A percentile compares a stretch with the other conserved stretches of the same genome.
Evolutionary conservation across 495 filamentous ascomycete species (phyloP).

Genomic region (Neurospora sp.): DNA sequence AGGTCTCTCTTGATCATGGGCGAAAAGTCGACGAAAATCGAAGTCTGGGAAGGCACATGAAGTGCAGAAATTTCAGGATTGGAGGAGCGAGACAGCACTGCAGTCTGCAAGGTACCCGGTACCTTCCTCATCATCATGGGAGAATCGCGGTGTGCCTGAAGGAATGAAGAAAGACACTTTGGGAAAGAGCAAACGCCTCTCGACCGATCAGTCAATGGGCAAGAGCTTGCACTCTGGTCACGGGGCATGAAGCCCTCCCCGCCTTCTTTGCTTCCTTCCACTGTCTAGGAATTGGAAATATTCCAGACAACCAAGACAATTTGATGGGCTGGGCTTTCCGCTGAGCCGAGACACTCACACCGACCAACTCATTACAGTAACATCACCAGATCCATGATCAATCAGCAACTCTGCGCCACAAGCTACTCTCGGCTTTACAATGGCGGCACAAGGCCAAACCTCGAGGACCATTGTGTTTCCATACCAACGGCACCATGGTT

Average conservation of each 20-base stretch:
- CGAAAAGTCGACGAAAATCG: neutral
- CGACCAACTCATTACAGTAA: too few species aligned
- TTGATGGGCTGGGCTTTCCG: neutral
- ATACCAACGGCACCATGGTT: neutral
- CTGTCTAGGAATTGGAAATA: neutral
- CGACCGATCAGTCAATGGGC: neutral
- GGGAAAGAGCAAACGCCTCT: neutral
- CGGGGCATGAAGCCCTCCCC: neutral
- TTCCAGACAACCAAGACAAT: neutral
- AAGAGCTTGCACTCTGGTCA: neutral
- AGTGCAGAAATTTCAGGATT: neutral
- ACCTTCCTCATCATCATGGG: neutral
- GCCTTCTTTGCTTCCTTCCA: neutral
- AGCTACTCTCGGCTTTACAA: neutral
- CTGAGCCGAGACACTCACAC: neutral
- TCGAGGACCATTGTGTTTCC: neutral
- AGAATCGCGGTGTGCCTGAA: neutral
- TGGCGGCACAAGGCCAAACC: neutral
- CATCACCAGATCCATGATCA: neutral
- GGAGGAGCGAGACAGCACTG: neutral
- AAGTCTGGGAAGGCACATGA: neutral
- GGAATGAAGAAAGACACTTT: neutral
- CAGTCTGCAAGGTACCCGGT: neutral
- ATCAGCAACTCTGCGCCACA: neutral
- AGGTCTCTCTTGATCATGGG: neutral